Base-by-base conservation (phyloP, 192 early-diverging fungal species). In the Coemansia sp. region DNA sequence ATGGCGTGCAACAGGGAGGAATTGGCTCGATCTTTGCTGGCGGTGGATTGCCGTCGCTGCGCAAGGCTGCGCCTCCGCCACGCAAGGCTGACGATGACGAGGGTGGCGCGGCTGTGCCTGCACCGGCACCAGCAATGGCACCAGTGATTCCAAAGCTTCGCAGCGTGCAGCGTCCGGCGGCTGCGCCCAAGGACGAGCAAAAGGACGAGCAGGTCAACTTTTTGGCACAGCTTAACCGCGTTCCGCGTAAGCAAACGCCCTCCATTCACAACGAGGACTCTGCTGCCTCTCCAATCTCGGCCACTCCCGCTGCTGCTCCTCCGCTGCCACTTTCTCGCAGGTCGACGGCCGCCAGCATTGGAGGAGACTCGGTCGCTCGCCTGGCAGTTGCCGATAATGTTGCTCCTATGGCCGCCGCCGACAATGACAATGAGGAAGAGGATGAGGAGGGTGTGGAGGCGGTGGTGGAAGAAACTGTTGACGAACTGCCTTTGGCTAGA, bases 1-100 rank as follows among this genome's bases (percentile, higher is more conserved):
- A 89, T 59, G 92, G 92, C 65, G 90, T 93, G 9, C 89, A 91
- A 64, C 87, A 91, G 71, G 92, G 90, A 64, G 92, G 92, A 24
- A 77, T 93, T 61, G 92, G 92, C 39, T 86, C 87, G 38, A 70
- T 93, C 35, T 88, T 93, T 58, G 87, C 90, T 39, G 90, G 90
- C 37, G 90, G 88, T 25, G 86, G 85, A 12, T 76, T 92, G 58
- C 88, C 92, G 7, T 73, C 84, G 39, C 69, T 91, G 64, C 88
- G 90, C 71, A 92, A 90, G 71, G 83, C 76, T 14, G 56, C 65
- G 3, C 59, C 68, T n/a, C 47, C 47, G 47, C 47, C 47, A 27
- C 63, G 79, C 41, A 77, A 74, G 47, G 24, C 40, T 39, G 68
- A 45, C 54, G 75, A 77, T 15, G 40, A 59, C 6, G 75, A 47